Base-by-base conservation (phyloP, 768 basidiomycete species). In the Trametes sanguinea region DNA sequence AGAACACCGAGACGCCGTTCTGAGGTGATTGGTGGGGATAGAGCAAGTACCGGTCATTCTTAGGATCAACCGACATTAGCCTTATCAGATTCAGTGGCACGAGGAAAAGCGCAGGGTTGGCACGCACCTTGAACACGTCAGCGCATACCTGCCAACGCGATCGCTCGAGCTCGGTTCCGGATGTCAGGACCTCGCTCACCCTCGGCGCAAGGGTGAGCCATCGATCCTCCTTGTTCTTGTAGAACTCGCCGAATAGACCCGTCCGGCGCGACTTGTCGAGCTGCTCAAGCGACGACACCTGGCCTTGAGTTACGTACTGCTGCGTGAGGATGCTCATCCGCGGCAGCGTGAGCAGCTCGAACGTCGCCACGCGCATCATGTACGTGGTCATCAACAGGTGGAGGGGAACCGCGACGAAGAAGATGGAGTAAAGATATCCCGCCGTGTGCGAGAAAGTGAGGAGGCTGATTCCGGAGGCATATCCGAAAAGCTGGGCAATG, bases 261-360 rank as follows among this genome's bases (percentile, higher is more conserved):
- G 64, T 70, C 42, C 52, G 55, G 4, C 46, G 7, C 3, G 45
- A 51, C n/a, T 8, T 22, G 43, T 70, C 69, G 14, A 72, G 43
- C 33, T 68, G 62, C 29, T 46, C 54, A 10, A 70, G 62, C 29
- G 69, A 58, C 0, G 48, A 46, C 17, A 69, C 57, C 40, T 37
- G 37, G n/a, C 54, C 55, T 14, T 33, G 40, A 14, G 32, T 52
- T 14, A 63, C 64, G 56, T 65, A 69, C 16, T 63, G 62, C 22
- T 64, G 55, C 57, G 69, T 68, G 29, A 70, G 68, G 44, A 54
- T n/a, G 57, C 64, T 66, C 2, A 70, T 55, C 22, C 71, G 62
- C n/a, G 71, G 71, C 14, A 70, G 61, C 46, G 71, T 72, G 13
- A 72, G 65, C 62, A 69, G 56, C 65, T 72, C 71, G 60, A 72